Percentiles rank a stretch among this genome's conserved stretches.
These are phyloP conservation scores for Xylariaceae sp. DNA, from an alignment of 2,329 filamentous ascomycete species.

Conservation along the genomic window DNA sequence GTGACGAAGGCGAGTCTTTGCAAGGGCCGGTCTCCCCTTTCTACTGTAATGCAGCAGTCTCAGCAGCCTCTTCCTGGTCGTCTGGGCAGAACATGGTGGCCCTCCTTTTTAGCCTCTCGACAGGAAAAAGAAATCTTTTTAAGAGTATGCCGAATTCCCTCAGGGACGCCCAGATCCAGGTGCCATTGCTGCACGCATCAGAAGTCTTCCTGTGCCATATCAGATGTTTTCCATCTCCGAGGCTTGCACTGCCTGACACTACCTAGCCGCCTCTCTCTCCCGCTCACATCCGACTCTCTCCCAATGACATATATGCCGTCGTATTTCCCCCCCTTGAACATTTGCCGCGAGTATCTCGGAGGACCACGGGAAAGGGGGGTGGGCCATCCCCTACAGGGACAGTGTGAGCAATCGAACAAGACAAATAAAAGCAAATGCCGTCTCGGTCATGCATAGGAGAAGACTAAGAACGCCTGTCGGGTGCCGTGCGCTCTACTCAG, in stretches of 20 bases:
- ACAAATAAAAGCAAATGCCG: slow-evolving; percentile 38
- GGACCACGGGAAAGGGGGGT: slow-evolving; percentile 20
- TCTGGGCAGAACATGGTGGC: slow-evolving; percentile 18
- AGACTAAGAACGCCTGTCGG: slow-evolving; percentile 34
- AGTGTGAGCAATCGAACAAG: slow-evolving; percentile 30
- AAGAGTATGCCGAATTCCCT: slow-evolving; percentile 24
- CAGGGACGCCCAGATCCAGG: slow-evolving; percentile 20
- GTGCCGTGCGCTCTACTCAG: slow-evolving; percentile 18
- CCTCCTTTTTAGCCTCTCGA: slow-evolving; percentile 21
- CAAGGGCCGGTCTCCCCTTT: slow-evolving; percentile 18
- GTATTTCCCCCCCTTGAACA: slow-evolving; percentile 17
- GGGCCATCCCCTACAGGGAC: slow-evolving; percentile 25
- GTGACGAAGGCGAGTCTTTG: slow-evolving; percentile 17
- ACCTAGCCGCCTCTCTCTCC: slow-evolving; percentile 14
- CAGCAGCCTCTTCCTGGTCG: slow-evolving; percentile 15
- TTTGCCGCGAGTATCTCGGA: slow-evolving; percentile 21
- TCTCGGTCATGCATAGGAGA: slow-evolving; percentile 44
- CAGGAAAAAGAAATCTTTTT: slow-evolving; percentile 28
- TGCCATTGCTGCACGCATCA: slow-evolving; percentile 15
- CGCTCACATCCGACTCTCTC: slow-evolving; percentile 14
- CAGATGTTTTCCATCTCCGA: slow-evolving; percentile 7
- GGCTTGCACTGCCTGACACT: slow-evolving; percentile 12
- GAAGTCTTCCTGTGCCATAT: slow-evolving; percentile 14
- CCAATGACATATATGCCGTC: slow-evolving; percentile 26
- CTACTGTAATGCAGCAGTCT: slow-evolving; percentile 15